Conservation (phyloP, 306 rosid species). For the Malus fusca region DNA sequence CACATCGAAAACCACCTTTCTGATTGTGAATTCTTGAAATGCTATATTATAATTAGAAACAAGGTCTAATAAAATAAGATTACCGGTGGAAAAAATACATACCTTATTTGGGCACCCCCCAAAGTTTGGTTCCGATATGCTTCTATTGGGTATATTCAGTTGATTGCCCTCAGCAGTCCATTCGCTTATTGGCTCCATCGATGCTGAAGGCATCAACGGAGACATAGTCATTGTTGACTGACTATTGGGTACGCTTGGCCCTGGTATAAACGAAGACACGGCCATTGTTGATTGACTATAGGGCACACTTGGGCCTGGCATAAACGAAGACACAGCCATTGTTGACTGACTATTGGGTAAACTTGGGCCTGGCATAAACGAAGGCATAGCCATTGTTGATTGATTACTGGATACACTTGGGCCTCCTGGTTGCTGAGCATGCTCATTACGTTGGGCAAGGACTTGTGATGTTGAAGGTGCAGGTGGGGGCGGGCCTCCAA, state of each 20-base stretch:
- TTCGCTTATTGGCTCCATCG: slow-evolving; percentile 58
- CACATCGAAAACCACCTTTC: background rate
- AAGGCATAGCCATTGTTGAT: slow-evolving; percentile 32
- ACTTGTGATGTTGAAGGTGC: slow-evolving; percentile 41
- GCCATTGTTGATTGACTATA: slow-evolving; percentile 48
- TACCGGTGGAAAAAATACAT: background rate
- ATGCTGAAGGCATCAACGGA: slow-evolving; percentile 53
- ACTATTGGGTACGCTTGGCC: slow-evolving; percentile 33
- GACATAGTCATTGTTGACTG: slow-evolving; percentile 39
- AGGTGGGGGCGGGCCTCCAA: slow-evolving; percentile 64
- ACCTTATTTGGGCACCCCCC: slow-evolving; percentile 61
- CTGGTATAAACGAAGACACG: background rate
- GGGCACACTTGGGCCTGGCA: slow-evolving; percentile 25
- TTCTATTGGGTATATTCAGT: slow-evolving; percentile 45
- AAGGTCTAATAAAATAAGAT: background rate
- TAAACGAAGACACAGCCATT: slow-evolving; percentile 12
- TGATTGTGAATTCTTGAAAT: background rate
- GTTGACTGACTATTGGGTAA: slow-evolving; percentile 47
- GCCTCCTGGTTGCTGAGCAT: slow-evolving; percentile 24
- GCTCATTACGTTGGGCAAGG: slow-evolving; percentile 32
- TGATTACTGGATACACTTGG: slow-evolving; percentile 38
- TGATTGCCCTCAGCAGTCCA: slow-evolving; percentile 41
- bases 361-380: slow-evolving; percentile 12
- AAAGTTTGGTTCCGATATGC: slow-evolving; percentile 65
- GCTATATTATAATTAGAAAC: background rate